Evolutionary conservation across 2,329 filamentous ascomycete species (phyloP), one percentile per base, ranked within the genome.

Genomic region (Neobulgaria alba): DNA sequence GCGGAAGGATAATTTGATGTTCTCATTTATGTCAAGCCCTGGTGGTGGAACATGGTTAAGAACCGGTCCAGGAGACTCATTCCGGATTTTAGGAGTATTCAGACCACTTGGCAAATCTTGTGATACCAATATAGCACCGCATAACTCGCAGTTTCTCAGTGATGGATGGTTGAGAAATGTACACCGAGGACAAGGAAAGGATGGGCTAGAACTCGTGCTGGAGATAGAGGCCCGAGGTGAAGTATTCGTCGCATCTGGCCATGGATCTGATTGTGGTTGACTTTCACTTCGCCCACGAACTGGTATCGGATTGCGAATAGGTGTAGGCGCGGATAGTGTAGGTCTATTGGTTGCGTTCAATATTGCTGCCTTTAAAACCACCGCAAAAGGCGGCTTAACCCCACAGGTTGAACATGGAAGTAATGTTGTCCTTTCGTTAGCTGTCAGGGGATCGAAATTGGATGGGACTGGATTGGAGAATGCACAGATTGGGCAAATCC

Each of bases 401-500:
- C 92, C 92, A 59, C 92, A 98, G 4, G 88, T 84, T 39, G 95
- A 68, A 59, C 92, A 98, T 51, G 90, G 86, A 3, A 89, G 84
- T 16, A 95, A 66, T 7, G 81, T 82, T 4, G 85, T 94, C 48
- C 87, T 78, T 15, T 80, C 76, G 46, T 77, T 92, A 7, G 87
- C 87, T 2, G 82, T 80, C 1, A 80, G 73, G 0, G 88, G 85
- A 55, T 96, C 90, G 60, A 96, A 96, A 61, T 95, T 95, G 29
- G 85, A 85, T 1, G 92, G 89, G 1, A 95, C 79, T 0, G 86
- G 82, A 56, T 96, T 96, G 8, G 89, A 90, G 58, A 94, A 93
- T 52, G 85, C 90, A 69, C 90, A 96, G 56, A 96, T 96, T 2
- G 85, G 83, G 65, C 90, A 96, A 15, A 96, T 81, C 90, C 90